Evolutionary conservation across 2,329 filamentous ascomycete species (phyloP).

Genomic region (Aspergillus spinulosporus): DNA sequence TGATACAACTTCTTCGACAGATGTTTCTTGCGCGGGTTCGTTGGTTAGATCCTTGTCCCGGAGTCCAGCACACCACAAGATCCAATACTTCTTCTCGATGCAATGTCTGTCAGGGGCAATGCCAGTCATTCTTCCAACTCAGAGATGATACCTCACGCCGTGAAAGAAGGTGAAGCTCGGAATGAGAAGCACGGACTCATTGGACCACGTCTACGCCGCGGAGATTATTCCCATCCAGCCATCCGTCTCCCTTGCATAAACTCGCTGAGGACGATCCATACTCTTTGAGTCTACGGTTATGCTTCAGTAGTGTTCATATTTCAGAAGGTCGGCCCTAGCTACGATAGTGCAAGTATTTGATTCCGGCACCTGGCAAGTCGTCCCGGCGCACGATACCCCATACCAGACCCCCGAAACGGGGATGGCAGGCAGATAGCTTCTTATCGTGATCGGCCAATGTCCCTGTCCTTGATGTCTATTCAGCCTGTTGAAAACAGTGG

Average conservation of each 20-base stretch:
- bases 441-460: no score
- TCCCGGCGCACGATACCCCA: no score
- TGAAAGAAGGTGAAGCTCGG: not conserved
- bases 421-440: no score
- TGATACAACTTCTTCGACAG: not conserved
- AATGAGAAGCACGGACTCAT: not conserved
- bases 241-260: not conserved
- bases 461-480: not conserved
- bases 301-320: not conserved
- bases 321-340: no score
- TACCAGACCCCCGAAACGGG: no score
- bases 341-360: no score
- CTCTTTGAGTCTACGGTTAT: not conserved
- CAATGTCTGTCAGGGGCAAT: not conserved
- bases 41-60: not conserved
- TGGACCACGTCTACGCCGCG: not conserved
- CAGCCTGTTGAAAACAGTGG: not conserved
- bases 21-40: not conserved
- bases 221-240: not conserved
- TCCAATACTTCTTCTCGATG: not conserved
- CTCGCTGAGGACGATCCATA: not conserved
- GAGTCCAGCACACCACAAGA: not conserved
- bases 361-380: no score
- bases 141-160: not conserved
- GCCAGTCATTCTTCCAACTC: not conserved